Evolutionary conservation across 345 rosid species (phyloP), one percentile per base, ranked within the genome.

Genomic region (Trapa incisa): DNA sequence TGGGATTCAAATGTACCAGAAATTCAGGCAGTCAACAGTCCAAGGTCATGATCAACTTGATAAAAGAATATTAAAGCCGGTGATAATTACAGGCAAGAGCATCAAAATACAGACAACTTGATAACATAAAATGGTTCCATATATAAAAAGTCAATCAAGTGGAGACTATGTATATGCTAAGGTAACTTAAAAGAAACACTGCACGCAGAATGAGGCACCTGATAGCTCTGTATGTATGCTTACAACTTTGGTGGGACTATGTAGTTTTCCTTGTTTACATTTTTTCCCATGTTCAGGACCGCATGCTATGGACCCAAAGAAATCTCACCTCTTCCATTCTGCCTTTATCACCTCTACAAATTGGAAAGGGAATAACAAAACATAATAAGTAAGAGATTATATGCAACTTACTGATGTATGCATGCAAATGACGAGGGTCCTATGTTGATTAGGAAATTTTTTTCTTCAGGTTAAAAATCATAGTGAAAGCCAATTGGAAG

Each of bases 261-360:
- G 17, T 54, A 6, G 33, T 54, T 54, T 22, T 22, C 8, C 65
- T 37, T 62, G 9, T 17, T 62, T 10, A 15, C 43, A 43, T 41
- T 37, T 9, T 16, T 45, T 36, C 58, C 14, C 41, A 36, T 13
- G 54, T 37, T 60, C 67, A 32, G 47, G 50, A 67, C 47, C 14
- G 38, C 58, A 11, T 29, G 2, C 6, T 52, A 48, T 43, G 47
- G 10, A 35, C 63, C 32, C 69, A 41, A 35, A 42, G 47, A 43
- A 65, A 73, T 72, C 71, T 91, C 84, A 91, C 81, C 95, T 82
- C 81, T 80, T 88, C 97, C 92, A 91, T 47, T 81, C 92, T 9
- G 89, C 89, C 81, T 77, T 85, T 29, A 75, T 64, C 54, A 37
- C 74, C 78, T 86, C 97, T 87, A 83, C 74, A 80, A 32, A n/a